phyloP scores from a whole-genome alignment of 441 rosid species.

The Metrosideros polymorpha region DNA sequence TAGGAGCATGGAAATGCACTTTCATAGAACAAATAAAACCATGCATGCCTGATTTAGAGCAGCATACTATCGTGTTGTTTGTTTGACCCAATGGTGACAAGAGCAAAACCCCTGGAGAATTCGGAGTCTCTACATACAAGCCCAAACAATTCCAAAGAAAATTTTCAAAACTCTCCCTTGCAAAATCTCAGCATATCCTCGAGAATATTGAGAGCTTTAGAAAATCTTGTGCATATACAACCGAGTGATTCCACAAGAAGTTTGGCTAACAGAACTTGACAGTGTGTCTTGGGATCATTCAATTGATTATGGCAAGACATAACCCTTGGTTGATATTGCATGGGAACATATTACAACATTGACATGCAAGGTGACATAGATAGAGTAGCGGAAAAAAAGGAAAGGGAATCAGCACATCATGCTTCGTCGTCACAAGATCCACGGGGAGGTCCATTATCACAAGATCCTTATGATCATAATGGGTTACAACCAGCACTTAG shows the following conservation, averaged over 20 bases:
- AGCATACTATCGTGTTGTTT: neutral
- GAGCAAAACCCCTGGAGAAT: neutral
- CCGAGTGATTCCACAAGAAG: neutral
- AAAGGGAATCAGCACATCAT: too few species aligned
- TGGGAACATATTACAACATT: neutral
- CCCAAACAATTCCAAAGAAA: neutral
- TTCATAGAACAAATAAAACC: neutral
- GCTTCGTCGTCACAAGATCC: too few species aligned
- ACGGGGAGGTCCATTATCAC: too few species aligned
- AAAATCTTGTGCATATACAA: neutral
- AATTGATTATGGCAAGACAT: neutral
- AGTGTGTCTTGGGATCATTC: neutral
- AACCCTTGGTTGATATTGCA: neutral
- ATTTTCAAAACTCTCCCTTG: neutral
- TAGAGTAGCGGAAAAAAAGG: too few species aligned
- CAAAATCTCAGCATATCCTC: too few species aligned
- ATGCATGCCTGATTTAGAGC: neutral
- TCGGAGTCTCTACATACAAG: neutral
- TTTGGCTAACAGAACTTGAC: neutral
- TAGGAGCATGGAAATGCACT: neutral
- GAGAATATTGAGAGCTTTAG: neutral
- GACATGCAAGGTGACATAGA: neutral
- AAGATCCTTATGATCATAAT: too few species aligned
- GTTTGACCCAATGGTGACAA: neutral
- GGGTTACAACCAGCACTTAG: too few species aligned